A percentile compares a stretch with the other conserved stretches of the same genome.
Evolutionary conservation across 2,329 filamentous ascomycete species (phyloP).

Genomic region (Penicillium brasilianum): DNA sequence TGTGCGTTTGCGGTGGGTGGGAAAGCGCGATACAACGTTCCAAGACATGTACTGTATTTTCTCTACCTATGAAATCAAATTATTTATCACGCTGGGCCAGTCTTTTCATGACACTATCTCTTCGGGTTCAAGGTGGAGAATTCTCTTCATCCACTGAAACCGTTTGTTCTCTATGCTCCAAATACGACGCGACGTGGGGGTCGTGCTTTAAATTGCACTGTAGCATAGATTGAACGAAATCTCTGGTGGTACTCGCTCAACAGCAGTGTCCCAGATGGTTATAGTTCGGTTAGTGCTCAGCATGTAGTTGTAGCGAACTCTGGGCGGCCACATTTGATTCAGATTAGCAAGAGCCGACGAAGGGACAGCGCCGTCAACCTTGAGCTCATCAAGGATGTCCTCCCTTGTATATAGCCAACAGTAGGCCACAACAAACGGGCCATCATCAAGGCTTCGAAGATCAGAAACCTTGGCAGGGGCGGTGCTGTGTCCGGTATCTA

Average conservation of each 20-base stretch:
- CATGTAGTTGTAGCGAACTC: constrained; percentile 4
- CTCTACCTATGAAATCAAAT: too few relatives aligned
- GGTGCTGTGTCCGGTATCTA: constrained; percentile 5
- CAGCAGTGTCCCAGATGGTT: constrained; percentile 15
- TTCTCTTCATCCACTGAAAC: constrained; percentile 13
- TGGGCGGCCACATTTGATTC: constrained; percentile 10
- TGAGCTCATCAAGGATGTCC: constrained; percentile 11
- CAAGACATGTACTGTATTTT: too few relatives aligned
- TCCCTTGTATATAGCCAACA: constrained; percentile 16
- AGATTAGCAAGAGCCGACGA: constrained; percentile 7
- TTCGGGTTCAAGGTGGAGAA: constrained; percentile 2
- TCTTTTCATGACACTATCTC: too few relatives aligned
- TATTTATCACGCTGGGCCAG: too few relatives aligned
- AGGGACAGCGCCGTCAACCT: constrained; percentile 7
- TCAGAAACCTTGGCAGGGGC: constrained; percentile 13
- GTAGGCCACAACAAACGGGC: constrained; percentile 15
- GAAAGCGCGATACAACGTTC: too few relatives aligned
- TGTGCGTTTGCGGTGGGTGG: too few relatives aligned
- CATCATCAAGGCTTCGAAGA: constrained; percentile 8
- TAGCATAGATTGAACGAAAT: constrained; percentile 1
- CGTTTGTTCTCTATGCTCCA: constrained; percentile 8
- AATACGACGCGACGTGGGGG: constrained; percentile 1
- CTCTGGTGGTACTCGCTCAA: neutral
- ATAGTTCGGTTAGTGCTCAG: constrained; percentile 18
- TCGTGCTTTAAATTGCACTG: constrained; percentile 14